phyloP scores from a whole-genome alignment of 2,329 filamentous ascomycete species.

The Emergomyces orientalis region DNA sequence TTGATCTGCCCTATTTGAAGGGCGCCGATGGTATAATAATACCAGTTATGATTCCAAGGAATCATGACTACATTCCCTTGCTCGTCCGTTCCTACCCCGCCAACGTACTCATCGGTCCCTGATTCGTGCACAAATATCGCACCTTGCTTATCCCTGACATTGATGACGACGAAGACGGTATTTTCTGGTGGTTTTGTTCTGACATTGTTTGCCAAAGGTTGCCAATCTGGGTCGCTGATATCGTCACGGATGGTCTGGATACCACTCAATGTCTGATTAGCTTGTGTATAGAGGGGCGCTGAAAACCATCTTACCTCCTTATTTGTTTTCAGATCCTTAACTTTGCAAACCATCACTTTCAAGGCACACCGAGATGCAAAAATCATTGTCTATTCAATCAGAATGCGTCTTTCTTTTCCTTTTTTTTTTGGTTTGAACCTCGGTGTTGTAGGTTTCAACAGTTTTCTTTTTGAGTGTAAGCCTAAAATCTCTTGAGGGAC shows the following conservation, averaged over 20 bases:
- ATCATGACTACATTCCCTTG: background rate
- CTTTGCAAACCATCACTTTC: background rate
- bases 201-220: slow-evolving; percentile 1
- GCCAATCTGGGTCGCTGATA: slow-evolving; percentile 1
- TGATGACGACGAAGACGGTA: background rate
- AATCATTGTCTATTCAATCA: no score
- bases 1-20: background rate
- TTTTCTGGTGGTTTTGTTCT: background rate
- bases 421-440: no score
- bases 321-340: background rate
- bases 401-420: no score
- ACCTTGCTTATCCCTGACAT: background rate
- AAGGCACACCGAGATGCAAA: no score
- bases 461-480: no score
- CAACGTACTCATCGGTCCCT: background rate
- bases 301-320: background rate
- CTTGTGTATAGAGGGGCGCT: background rate
- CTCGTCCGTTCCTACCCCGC: background rate
- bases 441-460: no score
- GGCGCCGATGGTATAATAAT: background rate
- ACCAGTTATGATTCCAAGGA: background rate
- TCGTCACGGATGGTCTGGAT: background rate
- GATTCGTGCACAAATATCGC: background rate
- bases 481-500: no score
- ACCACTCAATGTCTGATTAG: background rate